Percentiles rank a stretch among this genome's conserved stretches.
Conservation (phyloP, 2,329 filamentous ascomycete genomes). For the Colletotrichum sojae region DNA sequence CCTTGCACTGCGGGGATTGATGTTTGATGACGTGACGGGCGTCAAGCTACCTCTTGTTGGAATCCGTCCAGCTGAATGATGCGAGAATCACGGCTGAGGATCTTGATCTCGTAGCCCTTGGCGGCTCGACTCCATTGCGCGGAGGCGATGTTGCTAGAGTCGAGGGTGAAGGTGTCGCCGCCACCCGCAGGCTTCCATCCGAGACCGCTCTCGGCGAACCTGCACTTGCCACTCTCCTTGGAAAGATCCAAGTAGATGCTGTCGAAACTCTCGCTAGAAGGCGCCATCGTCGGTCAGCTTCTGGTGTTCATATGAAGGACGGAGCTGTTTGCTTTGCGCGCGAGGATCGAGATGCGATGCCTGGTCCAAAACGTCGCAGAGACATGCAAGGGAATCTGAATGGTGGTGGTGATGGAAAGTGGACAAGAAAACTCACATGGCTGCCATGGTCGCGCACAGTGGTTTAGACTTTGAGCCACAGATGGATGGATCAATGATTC, state of each 20-base stretch:
- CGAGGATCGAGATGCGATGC: no score
- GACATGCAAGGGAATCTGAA: no score
- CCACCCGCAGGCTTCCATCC: slow-evolving; percentile 94
- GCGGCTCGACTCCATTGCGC: slow-evolving; percentile 97
- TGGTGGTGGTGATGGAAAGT: neutral
- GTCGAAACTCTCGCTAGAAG: slow-evolving; percentile 87
- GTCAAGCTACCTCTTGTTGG: slow-evolving; percentile 76
- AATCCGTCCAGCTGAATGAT: slow-evolving; percentile 97
- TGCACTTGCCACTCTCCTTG: slow-evolving; percentile 91
- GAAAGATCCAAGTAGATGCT: slow-evolving; percentile 97
- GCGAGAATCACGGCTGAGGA: slow-evolving; percentile 85
- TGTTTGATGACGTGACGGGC: slow-evolving; percentile 46
- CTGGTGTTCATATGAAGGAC: neutral
- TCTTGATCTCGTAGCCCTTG: slow-evolving; percentile 94
- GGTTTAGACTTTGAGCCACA: slow-evolving; percentile 1
- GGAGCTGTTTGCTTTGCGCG: no score
- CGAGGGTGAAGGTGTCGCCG: slow-evolving; percentile 94
- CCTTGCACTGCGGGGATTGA: neutral
- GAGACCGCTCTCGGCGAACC: slow-evolving; percentile 93
- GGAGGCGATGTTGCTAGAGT: slow-evolving; percentile 85
- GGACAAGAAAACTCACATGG: slow-evolving; percentile 33
- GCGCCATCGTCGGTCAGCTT: slow-evolving; percentile 28
- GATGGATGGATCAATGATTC: slow-evolving; percentile 1
- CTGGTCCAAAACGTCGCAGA: neutral
- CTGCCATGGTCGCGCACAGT: slow-evolving; percentile 37